Evolutionary conservation across 495 filamentous ascomycete genomes (phyloP).

Genomic region (Aspergillus sclerotioniger): DNA sequence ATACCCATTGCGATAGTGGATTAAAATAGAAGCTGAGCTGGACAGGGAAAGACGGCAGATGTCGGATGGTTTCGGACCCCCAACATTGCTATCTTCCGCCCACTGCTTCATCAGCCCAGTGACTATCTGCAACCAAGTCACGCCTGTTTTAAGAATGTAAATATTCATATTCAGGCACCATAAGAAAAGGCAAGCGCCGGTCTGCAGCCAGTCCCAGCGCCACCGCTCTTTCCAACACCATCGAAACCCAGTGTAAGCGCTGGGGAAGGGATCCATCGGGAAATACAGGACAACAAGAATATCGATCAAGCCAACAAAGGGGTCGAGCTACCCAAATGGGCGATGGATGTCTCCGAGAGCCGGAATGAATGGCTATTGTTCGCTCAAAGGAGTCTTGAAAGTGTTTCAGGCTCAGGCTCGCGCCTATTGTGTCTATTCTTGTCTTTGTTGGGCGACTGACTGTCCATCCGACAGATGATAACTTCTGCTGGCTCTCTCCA

Average conservation of each 20-base stretch:
- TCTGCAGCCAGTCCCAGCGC: background rate
- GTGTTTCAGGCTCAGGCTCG: constrained; percentile 20
- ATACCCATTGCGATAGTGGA: no score
- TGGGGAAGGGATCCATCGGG: background rate
- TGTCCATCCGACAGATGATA: constrained; percentile 8
- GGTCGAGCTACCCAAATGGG: background rate
- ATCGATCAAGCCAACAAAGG: background rate
- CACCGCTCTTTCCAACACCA: background rate
- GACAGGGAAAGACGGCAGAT: background rate
- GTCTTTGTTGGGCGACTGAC: constrained; percentile 8
- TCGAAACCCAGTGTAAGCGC: background rate
- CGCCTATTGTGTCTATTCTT: constrained; percentile 22
- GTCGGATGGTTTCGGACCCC: background rate
- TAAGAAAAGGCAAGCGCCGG: background rate
- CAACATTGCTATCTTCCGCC: background rate
- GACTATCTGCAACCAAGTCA: background rate
- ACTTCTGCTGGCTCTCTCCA: constrained; percentile 8
- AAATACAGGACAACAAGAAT: background rate
- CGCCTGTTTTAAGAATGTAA: background rate
- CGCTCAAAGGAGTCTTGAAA: constrained; percentile 10
- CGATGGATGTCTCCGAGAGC: constrained; percentile 3
- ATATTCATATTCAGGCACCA: background rate
- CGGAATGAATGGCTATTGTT: constrained; percentile 18
- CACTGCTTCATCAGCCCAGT: background rate
- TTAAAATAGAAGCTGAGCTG: no score